Evolutionary conservation across 768 basidiomycete species (phyloP), one percentile per base, ranked within the genome.

Genomic region (Auricularia heimuer): DNA sequence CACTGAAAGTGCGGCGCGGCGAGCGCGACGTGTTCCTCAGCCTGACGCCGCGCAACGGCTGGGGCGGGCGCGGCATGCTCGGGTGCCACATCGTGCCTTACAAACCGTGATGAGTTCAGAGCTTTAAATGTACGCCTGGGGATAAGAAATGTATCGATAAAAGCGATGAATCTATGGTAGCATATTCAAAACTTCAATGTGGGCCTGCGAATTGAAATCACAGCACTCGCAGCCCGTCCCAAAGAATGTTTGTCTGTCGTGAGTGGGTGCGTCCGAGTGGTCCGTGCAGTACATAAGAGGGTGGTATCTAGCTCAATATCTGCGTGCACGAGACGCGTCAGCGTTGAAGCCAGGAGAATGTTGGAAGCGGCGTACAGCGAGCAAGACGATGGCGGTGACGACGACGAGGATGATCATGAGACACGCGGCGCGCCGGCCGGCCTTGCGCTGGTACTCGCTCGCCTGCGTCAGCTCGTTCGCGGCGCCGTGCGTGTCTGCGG

Each of bases 391-490:
- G n/a, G 84, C 85, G 14, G 89, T 81, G 2, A 99, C 97, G 64
- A 98, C 75, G 35, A 88, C 85, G 61, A 99, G 79, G 60, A 99
- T 84, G 12, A 99, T 73, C 83, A 95, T 85, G 64, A 99, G 79
- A 75, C 94, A 98, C 0, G 90, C 86, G 65, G 94, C 94, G 24
- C 97, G 80, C 34, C 87, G 82, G 14, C 96, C 96, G 2, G 97
- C 97, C 74, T 86, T 96, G 60, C 94, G 85, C 76, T 99, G 97
- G 73, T 97, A 95, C 21, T 92, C 92, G 64, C 90, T 86, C 3
- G 97, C 97, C 16, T 89, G 90, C 1, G 82, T 85, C 39, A 98
- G 81, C 75, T 99, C 95, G 66, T 89, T 86, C 1, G 90, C 85
- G 14, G 94, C 96, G 45, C 85, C 85, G 2, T 83, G 78, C 1